Evolutionary conservation across 768 basidiomycete species (phyloP).

Genomic region (Chalciporus piperatus): DNA sequence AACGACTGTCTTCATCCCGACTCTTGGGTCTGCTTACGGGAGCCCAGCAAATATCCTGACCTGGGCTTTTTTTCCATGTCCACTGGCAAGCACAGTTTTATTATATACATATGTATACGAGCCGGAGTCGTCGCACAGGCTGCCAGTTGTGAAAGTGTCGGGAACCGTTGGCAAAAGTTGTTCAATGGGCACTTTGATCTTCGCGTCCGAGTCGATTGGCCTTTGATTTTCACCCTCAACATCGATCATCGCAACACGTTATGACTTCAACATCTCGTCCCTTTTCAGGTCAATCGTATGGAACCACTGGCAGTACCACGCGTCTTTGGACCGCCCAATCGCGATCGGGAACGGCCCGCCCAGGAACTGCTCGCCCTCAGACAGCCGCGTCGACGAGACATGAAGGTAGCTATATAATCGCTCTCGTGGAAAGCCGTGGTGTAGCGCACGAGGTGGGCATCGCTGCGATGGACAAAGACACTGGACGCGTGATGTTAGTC

Average conservation of each 20-base stretch:
- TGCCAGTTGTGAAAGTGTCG: too few relatives aligned
- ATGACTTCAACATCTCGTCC: conserved; percentile 17
- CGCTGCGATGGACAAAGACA: conserved; percentile 79
- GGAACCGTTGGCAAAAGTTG: too few relatives aligned
- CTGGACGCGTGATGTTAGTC: conserved; percentile 69
- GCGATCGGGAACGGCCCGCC: conserved; percentile 42
- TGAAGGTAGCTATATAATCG: conserved; percentile 63
- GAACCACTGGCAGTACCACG: conserved; percentile 7
- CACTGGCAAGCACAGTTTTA: too few relatives aligned
- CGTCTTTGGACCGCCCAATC: conserved; percentile 60
- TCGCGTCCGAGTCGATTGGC: too few relatives aligned
- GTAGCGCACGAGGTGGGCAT: conserved; percentile 84
- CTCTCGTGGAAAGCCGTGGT: conserved; percentile 74
- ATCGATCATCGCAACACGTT: background rate
- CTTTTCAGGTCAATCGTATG: conserved; percentile 14
- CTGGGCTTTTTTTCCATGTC: too few relatives aligned
- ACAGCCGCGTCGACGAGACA: conserved; percentile 58
- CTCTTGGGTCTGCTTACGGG: too few relatives aligned
- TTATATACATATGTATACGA: too few relatives aligned
- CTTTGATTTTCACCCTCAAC: background rate
- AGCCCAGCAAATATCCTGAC: too few relatives aligned
- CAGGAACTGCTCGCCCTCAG: conserved; percentile 51
- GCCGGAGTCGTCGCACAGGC: too few relatives aligned
- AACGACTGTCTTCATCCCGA: too few relatives aligned
- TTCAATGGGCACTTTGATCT: too few relatives aligned